These are phyloP conservation scores for Yamadazyma scolyti DNA, from an alignment of 805 yeast species.

Conservation along the genomic window DNA sequence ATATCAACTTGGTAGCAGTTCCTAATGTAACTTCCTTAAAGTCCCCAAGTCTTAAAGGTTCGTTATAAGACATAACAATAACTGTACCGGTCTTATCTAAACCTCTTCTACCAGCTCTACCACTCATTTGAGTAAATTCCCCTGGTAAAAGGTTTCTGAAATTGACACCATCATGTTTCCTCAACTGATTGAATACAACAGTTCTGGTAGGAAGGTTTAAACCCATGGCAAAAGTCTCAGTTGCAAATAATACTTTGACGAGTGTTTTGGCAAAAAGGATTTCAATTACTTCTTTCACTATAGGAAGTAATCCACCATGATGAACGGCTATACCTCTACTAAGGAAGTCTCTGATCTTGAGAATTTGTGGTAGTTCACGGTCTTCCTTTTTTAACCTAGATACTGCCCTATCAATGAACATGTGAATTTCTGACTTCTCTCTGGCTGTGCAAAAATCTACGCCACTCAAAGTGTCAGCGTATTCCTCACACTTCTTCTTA, in stretches of 20 bases:
- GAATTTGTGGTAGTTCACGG: conserved; percentile 87
- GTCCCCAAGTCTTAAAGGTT: conserved; percentile 52
- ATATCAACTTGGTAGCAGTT: conserved; percentile 80
- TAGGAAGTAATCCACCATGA: conserved; percentile 91
- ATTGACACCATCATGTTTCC: conserved; percentile 87
- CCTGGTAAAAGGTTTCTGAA: conserved; percentile 87
- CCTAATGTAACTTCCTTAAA: conserved; percentile 85
- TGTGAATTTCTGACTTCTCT: conserved; percentile 87
- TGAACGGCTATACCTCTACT: conserved; percentile 94
- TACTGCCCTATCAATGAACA: conserved; percentile 89
- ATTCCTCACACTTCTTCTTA: conserved; percentile 89
- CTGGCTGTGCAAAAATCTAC: conserved; percentile 78
- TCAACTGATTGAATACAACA: conserved; percentile 79
- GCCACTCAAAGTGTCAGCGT: conserved; percentile 72
- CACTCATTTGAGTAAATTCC: conserved; percentile 98
- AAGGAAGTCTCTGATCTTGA: conserved; percentile 75
- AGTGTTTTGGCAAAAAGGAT: conserved; percentile 83
- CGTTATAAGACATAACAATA: conserved; percentile 79
- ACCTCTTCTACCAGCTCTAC: conserved; percentile 98
- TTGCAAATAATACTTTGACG: conserved; percentile 89
- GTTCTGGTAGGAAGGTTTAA: conserved; percentile 94
- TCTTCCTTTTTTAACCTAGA: conserved; percentile 87
- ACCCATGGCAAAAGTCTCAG: conserved; percentile 99
- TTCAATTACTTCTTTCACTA: conserved; percentile 90
- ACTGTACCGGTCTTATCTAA: conserved; percentile 92